Evolutionary conservation across 2,329 filamentous ascomycete genomes (phyloP).

Genomic region (Sphaerulina vaccinii): DNA sequence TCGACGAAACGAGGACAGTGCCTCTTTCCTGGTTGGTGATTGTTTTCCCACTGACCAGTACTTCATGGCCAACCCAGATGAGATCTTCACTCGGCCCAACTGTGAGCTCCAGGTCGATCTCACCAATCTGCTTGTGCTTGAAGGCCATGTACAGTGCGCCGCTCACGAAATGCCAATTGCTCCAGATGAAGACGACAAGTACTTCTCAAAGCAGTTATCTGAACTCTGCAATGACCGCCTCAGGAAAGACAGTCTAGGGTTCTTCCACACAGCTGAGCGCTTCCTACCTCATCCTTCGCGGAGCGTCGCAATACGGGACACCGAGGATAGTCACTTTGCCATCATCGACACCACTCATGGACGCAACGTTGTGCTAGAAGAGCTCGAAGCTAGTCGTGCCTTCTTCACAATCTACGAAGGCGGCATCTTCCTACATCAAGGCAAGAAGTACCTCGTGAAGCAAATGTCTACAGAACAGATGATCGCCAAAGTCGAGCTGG

Average conservation of each 20-base stretch:
- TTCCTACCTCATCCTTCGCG: constrained; percentile 83
- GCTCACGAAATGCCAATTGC: constrained; percentile 91
- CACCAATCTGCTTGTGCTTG: constrained; percentile 84
- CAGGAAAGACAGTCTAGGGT: constrained; percentile 70
- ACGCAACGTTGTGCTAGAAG: constrained; percentile 82
- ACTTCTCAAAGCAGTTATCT: constrained; percentile 73
- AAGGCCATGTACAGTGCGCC: constrained; percentile 93
- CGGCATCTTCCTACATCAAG: constrained; percentile 94
- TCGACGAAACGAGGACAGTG: constrained; percentile 85
- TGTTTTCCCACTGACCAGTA: constrained; percentile 88
- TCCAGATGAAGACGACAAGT: constrained; percentile 69
- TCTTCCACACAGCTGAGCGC: constrained; percentile 84
- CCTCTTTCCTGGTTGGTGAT: constrained; percentile 87
- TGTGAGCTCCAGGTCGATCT: constrained; percentile 86
- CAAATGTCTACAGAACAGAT: constrained; percentile 79
- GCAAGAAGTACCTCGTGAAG: constrained; percentile 86
- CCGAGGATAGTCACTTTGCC: constrained; percentile 87
- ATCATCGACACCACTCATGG: constrained; percentile 84
- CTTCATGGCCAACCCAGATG: constrained; percentile 94
- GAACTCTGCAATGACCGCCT: constrained; percentile 73
- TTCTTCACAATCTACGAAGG: constrained; percentile 97
- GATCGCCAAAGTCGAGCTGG: constrained; percentile 82
- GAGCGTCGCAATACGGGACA: constrained; percentile 84
- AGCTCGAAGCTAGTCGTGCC: constrained; percentile 92
- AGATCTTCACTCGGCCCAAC: constrained; percentile 89